Percentiles rank a stretch among this genome's conserved stretches.
Conservation (phyloP, 164 flowering plant genomes). For the Vitis vinifera region DNA sequence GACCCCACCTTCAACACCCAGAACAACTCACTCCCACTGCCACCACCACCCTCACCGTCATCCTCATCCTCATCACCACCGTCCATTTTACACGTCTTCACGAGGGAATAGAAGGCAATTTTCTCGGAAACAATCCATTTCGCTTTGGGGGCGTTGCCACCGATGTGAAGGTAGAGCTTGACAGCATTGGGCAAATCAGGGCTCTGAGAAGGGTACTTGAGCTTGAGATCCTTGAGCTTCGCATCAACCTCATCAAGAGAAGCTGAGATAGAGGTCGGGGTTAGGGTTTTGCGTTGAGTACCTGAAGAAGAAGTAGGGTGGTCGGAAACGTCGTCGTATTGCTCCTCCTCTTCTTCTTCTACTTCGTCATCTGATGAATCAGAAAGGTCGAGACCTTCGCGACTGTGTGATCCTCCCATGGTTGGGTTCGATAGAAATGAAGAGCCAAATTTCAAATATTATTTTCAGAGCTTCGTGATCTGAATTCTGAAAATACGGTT, state of each 20-base stretch:
- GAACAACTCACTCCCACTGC: slow-evolving; percentile 6
- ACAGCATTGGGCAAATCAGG: slow-evolving; percentile 28
- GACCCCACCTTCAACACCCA: slow-evolving; percentile 60
- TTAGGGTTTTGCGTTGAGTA: neutral
- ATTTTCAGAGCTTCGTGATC: too few species aligned
- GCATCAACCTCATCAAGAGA: slow-evolving; percentile 36
- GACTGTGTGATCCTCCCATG: slow-evolving; percentile 48
- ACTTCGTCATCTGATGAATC: slow-evolving; percentile 23
- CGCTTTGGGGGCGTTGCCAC: slow-evolving; percentile 61
- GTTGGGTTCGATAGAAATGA: too few species aligned
- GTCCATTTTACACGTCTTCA: slow-evolving; percentile 16
- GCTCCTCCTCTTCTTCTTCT: slow-evolving; percentile 18
- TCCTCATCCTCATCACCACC: slow-evolving; percentile 27
- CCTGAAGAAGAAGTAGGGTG: slow-evolving; percentile 14
- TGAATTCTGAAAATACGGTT: too few species aligned
- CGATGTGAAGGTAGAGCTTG: slow-evolving; percentile 56
- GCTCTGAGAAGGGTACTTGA: slow-evolving; percentile 29
- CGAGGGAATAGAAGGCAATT: slow-evolving; percentile 28
- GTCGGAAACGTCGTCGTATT: slow-evolving; percentile 21
- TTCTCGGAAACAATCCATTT: slow-evolving; percentile 63
- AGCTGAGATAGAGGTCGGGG: slow-evolving; percentile 3
- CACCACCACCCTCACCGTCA: slow-evolving; percentile 14
- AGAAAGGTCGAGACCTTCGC: slow-evolving; percentile 34
- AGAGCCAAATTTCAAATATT: too few species aligned
- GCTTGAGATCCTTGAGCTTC: slow-evolving; percentile 33